Evolutionary conservation across 345 rosid species (phyloP).

Genomic region (Lepidium aucheri): DNA sequence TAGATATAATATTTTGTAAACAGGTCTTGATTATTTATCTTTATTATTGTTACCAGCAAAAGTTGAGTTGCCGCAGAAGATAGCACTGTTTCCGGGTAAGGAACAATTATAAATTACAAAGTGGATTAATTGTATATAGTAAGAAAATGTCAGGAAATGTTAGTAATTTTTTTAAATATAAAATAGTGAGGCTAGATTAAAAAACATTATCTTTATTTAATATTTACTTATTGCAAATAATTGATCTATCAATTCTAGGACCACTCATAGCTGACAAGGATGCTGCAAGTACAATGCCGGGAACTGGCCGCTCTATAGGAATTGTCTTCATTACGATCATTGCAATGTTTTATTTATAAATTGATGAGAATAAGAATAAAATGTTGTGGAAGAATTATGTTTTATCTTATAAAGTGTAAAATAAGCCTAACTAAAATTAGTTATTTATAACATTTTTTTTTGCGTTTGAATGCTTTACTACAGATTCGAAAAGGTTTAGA

Average conservation of each 20-base stretch:
- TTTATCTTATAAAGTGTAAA: too few species aligned
- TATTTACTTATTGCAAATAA: background rate
- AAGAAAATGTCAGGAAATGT: background rate
- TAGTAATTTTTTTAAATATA: background rate
- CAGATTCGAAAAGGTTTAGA: too few species aligned
- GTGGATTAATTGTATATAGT: background rate
- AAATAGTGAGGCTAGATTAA: background rate
- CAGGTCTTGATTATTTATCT: background rate
- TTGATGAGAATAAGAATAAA: too few species aligned
- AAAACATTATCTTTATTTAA: too few species aligned
- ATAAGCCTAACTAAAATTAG: too few species aligned
- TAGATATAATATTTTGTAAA: too few species aligned
- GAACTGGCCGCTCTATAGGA: conserved; percentile 4
- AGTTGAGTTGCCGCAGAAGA: background rate
- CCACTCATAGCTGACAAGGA: background rate
- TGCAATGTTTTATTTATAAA: background rate
- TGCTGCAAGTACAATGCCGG: background rate
- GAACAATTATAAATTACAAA: background rate
- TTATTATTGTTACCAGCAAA: background rate
- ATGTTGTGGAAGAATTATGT: too few species aligned
- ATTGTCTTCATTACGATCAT: background rate
- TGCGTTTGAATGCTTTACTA: too few species aligned
- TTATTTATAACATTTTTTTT: too few species aligned
- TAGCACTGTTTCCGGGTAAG: background rate
- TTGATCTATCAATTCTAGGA: background rate